Evolutionary conservation across 345 rosid genomes (phyloP), one percentile per base, ranked within the genome.

Genomic region (Orychophragmus violaceus): DNA sequence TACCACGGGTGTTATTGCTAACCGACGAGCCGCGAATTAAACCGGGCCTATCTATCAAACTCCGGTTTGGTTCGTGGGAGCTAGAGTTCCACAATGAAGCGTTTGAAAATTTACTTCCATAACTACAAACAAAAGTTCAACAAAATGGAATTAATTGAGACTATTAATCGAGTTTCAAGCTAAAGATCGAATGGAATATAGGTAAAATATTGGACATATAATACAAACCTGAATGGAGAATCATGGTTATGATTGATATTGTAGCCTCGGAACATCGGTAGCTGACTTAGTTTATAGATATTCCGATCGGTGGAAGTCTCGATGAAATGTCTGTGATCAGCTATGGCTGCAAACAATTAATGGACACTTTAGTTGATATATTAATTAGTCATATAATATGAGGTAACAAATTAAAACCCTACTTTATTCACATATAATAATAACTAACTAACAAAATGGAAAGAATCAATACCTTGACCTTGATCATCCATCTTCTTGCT

Each of bases 401-500:
- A 63, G 18, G 11, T 48, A 62, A 8, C 27, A 65, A 82, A 77
- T 79, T 71, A 59, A 41, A 60, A 57, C 56, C 54, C 64, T 6
- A 23, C 51, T 39, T 23, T 22, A 16, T 14, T 30, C 37, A 53
- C 18, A 8, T 58, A 28, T 21, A 19, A 7, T 50, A 14, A 54
- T 18, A 33, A 33, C 10, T 71, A 14, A 35, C 13, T 13, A 30
- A 24, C 32, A 56, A 28, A 28, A 64, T 19, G 16, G 30, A 56
- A 57, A 64, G 5, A n/a, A 29, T 25, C 30, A 39, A 27, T 76
- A 87, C 95, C 86, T 90, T 82, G 87, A 44, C 82, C 75, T 7
- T 73, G 74, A 59, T 84, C 87, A 72, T 90, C 90, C 8, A 80
- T 76, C 82, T 81, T 87, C 82, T 87, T 87, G 87, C 86, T 90